Base-by-base conservation (phyloP, 495 filamentous ascomycete genomes). In the Talaromyces stipitatus region DNA sequence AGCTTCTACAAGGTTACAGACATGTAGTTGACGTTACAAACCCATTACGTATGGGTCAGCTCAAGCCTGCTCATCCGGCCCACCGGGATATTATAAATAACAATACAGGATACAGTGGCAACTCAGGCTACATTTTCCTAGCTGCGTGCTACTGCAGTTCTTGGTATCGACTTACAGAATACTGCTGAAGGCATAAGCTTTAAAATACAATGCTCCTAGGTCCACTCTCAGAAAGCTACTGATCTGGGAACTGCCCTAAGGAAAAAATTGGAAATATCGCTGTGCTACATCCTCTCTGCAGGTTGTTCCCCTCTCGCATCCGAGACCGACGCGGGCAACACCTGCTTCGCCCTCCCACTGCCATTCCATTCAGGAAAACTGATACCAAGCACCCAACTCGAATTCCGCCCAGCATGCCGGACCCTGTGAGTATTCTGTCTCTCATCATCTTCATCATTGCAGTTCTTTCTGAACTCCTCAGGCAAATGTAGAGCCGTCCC, bases 401-500 rank as follows among this genome's bases (percentile, higher is more conserved):
- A 18, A n/a, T 18, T 41, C 36, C 36, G 36, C 36, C 36, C 36
- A 41, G 36, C 36, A 41, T 41, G 36, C 16, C n/a, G n/a, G 8
- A 18, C n/a, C n/a, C n/a, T 41, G 36, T 41, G 36, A 41, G 36
- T 41, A 18, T 41, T 20, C 3, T 41, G 36, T 41, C 36, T 41
- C 36, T 41, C n/a, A 18, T 41, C 36, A 18, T 18, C 12, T 14
- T 41, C n/a, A 41, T 41, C n/a, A 41, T 20, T 41, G 36, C 36
- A 2, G 14, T 41, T 41, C 28, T 29, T 9, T 41, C 36, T 41
- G n/a, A 41, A 41, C 36, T 41, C n/a, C 36, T 20, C 36, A 77
- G 72, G 57, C 67, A 57, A 65, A 65, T 28, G 62, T 67, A 57
- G 64, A 68, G 57, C 74, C 74, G 64, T 72, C 74, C 48, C 61